A percentile compares a stretch with the other conserved stretches of the same genome.
phyloP scores from a whole-genome alignment of 2,329 filamentous ascomycete species.

The Aspergillus bombycis region DNA sequence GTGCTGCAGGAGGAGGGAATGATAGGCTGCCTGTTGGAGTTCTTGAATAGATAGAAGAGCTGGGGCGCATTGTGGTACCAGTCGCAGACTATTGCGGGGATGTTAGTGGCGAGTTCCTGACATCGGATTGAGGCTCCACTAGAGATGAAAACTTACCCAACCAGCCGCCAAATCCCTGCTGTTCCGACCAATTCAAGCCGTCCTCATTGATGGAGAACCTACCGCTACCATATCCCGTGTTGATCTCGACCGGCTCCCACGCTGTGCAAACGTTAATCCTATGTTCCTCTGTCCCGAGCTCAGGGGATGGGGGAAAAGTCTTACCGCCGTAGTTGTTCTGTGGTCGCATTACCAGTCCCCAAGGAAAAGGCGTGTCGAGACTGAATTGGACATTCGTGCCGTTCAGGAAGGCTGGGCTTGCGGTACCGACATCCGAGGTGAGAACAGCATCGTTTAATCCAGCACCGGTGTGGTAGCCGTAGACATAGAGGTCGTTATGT shows the following conservation, averaged over 20 bases:
- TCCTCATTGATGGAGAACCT: constrained; percentile 36
- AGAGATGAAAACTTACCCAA: constrained; percentile 35
- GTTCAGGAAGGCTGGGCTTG: constrained; percentile 36
- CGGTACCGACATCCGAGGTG: constrained; percentile 24
- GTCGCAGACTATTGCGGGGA: constrained; percentile 37
- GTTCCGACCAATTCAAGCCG: constrained; percentile 31
- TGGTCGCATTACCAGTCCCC: constrained; percentile 33
- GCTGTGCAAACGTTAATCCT: constrained; percentile 26
- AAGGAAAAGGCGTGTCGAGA: constrained; percentile 32
- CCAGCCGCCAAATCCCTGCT: constrained; percentile 43
- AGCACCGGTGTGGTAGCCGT: constrained; percentile 46
- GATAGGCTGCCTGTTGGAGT: constrained; percentile 15
- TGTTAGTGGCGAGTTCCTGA: constrained; percentile 11
- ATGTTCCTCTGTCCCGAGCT: background rate
- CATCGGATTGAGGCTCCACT: background rate
- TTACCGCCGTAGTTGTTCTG: constrained; percentile 40
- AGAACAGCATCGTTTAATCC: constrained; percentile 44
- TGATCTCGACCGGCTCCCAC: constrained; percentile 42
- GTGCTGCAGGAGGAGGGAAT: constrained; percentile 39
- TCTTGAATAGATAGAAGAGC: constrained; percentile 40
- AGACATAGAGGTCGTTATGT: constrained; percentile 42
- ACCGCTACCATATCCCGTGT: constrained; percentile 32
- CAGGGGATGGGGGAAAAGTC: constrained; percentile 17
- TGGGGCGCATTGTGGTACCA: constrained; percentile 45
- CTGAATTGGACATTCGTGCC: constrained; percentile 36